phyloP scores from a whole-genome alignment of 2,329 filamentous ascomycete genomes.

The Venturia effusa region DNA sequence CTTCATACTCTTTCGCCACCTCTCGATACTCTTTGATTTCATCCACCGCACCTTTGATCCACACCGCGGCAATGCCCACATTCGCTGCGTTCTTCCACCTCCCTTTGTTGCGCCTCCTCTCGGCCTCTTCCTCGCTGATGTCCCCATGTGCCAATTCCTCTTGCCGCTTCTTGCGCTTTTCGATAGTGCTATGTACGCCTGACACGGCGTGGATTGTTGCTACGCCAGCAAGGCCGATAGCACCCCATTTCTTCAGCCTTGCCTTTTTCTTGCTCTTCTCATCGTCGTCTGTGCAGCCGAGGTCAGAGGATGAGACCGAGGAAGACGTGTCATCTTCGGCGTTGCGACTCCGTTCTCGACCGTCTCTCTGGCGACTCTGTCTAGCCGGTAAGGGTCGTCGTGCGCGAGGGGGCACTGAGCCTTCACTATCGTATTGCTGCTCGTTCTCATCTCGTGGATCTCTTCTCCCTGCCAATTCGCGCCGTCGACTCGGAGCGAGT shows the following conservation, averaged over 20 bases:
- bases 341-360: neutral
- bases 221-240: constrained; percentile 3
- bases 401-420: neutral
- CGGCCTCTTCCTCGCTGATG: constrained; percentile 6
- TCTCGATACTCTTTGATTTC: constrained; percentile 7
- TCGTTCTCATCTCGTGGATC: neutral
- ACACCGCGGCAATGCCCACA: constrained; percentile 1
- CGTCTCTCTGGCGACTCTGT: neutral
- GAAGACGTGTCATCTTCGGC: neutral
- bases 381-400: neutral
- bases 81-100: constrained; percentile 1
- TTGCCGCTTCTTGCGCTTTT: neutral
- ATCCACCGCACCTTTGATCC: constrained; percentile 2
- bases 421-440: constrained; percentile 1
- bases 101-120: neutral
- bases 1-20: neutral
- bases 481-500: neutral
- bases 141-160: neutral
- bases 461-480: neutral
- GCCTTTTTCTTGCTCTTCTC: constrained; percentile 8
- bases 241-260: constrained; percentile 2
- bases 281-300: constrained; percentile 6
- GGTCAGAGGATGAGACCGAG: constrained; percentile 2
- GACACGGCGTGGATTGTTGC: constrained; percentile 2
- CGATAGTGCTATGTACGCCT: neutral